Conservation (phyloP, 768 basidiomycete genomes). For the Leccinellum luteum region DNA sequence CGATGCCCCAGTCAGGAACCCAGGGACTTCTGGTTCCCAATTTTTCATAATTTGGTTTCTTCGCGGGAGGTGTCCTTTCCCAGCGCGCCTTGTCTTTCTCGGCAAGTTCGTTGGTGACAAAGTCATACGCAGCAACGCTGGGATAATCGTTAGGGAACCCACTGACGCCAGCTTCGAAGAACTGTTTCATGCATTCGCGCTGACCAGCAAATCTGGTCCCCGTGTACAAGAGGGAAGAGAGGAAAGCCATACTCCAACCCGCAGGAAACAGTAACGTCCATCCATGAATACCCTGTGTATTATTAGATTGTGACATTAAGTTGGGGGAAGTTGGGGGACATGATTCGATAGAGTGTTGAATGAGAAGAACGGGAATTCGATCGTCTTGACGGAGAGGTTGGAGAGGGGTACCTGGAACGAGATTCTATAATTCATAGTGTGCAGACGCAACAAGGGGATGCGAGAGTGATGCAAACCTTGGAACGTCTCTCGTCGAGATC, state of each 20-base stretch:
- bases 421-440: slow-evolving; percentile 46
- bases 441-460: neutral
- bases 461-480: slow-evolving; percentile 44
- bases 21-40: slow-evolving; percentile 70
- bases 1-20: slow-evolving; percentile 68
- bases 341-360: slow-evolving; percentile 71
- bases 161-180: slow-evolving; percentile 72
- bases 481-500: slow-evolving; percentile 83
- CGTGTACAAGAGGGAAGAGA: slow-evolving; percentile 76
- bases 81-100: slow-evolving; percentile 58
- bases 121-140: slow-evolving; percentile 49
- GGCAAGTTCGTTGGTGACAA: slow-evolving; percentile 48
- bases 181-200: slow-evolving; percentile 75
- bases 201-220: slow-evolving; percentile 85
- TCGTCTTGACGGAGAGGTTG: slow-evolving; percentile 71
- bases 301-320: slow-evolving; percentile 23
- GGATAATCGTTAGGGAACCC: slow-evolving; percentile 87
- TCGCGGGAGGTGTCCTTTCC: slow-evolving; percentile 84
- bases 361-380: slow-evolving; percentile 77
- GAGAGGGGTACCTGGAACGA: slow-evolving; percentile 75
- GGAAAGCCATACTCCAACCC: slow-evolving; percentile 91
- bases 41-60: slow-evolving; percentile 69
- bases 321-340: slow-evolving; percentile 10
- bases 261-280: slow-evolving; percentile 86
- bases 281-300: slow-evolving; percentile 60